Evolutionary conservation across 768 basidiomycete genomes (phyloP).

Genomic region (Saitozyma podzolica): DNA sequence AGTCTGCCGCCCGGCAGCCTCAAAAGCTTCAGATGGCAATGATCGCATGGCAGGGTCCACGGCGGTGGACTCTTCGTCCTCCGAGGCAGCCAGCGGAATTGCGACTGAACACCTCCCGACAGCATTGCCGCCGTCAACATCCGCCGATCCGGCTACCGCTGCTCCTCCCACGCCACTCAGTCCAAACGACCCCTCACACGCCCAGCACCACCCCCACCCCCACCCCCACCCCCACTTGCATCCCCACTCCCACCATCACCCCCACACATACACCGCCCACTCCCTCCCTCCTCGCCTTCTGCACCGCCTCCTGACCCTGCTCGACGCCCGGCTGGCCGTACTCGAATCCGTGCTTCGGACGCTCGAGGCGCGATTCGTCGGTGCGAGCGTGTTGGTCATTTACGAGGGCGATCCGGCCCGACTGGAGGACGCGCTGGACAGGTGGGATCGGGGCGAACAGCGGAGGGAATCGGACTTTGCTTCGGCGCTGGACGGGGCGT

Average conservation of each 20-base stretch:
- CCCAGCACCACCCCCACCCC: conserved; percentile 21
- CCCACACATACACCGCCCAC: conserved; percentile 13
- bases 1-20: no score
- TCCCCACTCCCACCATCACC: neutral
- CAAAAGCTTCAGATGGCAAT: no score
- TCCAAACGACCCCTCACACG: conserved; percentile 9
- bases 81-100: no score
- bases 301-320: conserved; percentile 61
- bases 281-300: conserved; percentile 53
- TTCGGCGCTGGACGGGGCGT: conserved; percentile 6
- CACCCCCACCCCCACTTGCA: conserved; percentile 7
- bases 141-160: neutral
- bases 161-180: neutral
- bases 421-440: conserved; percentile 49
- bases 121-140: neutral
- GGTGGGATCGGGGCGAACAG: conserved; percentile 15
- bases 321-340: conserved; percentile 57
- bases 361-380: conserved; percentile 76
- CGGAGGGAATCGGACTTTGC: neutral
- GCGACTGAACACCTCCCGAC: no score
- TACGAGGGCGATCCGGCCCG: conserved; percentile 67
- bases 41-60: no score
- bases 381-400: conserved; percentile 74
- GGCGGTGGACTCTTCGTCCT: no score
- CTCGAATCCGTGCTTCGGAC: conserved; percentile 59